Percentiles rank a stretch among this genome's conserved stretches.
phyloP scores from a whole-genome alignment of 805 yeast species.

The Saccharomycopsis selenospora region DNA sequence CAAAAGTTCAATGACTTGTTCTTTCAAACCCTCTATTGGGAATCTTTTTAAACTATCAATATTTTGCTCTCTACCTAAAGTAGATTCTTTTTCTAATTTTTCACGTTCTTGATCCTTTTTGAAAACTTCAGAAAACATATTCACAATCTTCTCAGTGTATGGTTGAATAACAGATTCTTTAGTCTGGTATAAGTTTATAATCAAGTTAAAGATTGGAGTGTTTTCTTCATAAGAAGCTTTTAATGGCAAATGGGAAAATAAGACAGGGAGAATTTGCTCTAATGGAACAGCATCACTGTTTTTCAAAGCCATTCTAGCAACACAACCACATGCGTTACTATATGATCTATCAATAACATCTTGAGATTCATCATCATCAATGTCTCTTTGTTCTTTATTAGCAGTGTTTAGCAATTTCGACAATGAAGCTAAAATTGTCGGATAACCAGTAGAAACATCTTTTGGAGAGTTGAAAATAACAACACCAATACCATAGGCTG shows the following conservation, averaged over 20 bases:
- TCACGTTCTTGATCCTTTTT: conserved; percentile 68
- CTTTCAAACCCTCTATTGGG: conserved; percentile 57
- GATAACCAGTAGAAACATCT: conserved; percentile 58
- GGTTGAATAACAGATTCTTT: conserved; percentile 47
- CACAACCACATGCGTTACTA: conserved; percentile 97
- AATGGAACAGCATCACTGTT: conserved; percentile 69
- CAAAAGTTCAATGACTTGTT: conserved; percentile 60
- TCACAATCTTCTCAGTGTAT: conserved; percentile 56
- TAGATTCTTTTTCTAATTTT: conserved; percentile 61
- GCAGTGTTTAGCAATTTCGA: conserved; percentile 73
- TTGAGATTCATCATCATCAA: conserved; percentile 67
- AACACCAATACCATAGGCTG: conserved; percentile 93
- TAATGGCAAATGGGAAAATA: conserved; percentile 76
- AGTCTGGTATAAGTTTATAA: conserved; percentile 62
- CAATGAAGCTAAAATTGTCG: conserved; percentile 56
- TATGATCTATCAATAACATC: conserved; percentile 76
- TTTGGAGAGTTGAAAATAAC: conserved; percentile 42
- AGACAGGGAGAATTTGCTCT: conserved; percentile 63
- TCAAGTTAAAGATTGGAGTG: conserved; percentile 76
- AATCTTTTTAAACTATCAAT: conserved; percentile 75
- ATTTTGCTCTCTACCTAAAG: conserved; percentile 81
- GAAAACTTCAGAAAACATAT: conserved; percentile 63
- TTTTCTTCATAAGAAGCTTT: conserved; percentile 88
- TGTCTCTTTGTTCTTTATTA: conserved; percentile 57
- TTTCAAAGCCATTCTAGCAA: conserved; percentile 80